phyloP scores from a whole-genome alignment of 768 basidiomycete species.

The Boletus pseudopeckii region DNA sequence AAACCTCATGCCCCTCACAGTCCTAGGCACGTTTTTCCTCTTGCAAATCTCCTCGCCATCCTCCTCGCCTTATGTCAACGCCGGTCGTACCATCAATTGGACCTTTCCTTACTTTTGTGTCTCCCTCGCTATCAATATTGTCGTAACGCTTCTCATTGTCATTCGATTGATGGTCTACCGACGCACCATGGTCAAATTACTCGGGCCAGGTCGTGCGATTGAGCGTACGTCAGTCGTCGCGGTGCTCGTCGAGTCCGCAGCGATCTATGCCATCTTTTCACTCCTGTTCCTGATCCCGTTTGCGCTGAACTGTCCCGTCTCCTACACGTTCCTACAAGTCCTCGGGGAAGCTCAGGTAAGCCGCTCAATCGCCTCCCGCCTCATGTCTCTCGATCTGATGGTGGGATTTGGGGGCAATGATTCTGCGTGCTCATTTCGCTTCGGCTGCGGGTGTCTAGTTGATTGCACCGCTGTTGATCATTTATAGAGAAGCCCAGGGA shows the following conservation, averaged over 20 bases:
- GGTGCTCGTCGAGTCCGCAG: constrained; percentile 27
- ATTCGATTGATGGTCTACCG: constrained; percentile 27
- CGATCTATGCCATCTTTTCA: constrained; percentile 27
- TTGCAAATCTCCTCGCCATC: constrained; percentile 24
- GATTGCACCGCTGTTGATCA: constrained; percentile 38
- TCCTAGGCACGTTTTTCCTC: constrained; percentile 25
- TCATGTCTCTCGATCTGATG: not conserved
- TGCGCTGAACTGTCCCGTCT: constrained; percentile 16
- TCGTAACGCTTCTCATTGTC: constrained; percentile 26
- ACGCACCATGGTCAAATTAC: constrained; percentile 11
- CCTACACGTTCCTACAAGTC: constrained; percentile 34
- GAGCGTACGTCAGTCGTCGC: constrained; percentile 28
- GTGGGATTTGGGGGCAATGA: not conserved
- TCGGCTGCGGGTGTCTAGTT: constrained; percentile 21
- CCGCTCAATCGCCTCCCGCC: not conserved
- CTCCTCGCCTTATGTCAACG: constrained; percentile 25
- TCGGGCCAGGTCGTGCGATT: constrained; percentile 21
- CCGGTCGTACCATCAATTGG: constrained; percentile 18
- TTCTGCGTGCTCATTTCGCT: constrained; percentile 1
- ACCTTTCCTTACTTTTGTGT: constrained; percentile 27
- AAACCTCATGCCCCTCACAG: not conserved
- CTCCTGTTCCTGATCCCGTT: constrained; percentile 30
- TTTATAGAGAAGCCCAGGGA: constrained; percentile 38
- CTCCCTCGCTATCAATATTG: constrained; percentile 26
- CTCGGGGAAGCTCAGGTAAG: constrained; percentile 35